phyloP scores from a whole-genome alignment of 768 basidiomycete species.

The Boletus sp. region DNA sequence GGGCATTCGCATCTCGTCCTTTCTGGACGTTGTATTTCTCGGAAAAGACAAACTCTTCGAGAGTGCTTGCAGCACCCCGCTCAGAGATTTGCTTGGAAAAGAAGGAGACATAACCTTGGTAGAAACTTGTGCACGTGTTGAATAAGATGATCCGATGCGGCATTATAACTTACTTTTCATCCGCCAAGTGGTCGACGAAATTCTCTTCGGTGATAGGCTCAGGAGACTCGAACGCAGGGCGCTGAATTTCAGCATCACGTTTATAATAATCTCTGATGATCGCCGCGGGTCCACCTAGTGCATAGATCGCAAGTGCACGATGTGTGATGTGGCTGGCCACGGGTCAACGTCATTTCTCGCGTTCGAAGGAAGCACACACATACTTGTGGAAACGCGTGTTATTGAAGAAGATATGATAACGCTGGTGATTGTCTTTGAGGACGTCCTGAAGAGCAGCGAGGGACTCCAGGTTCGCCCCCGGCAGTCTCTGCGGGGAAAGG shows the following conservation, averaged over 20 bases:
- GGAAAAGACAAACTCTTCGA: constrained; percentile 33
- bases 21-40: constrained; percentile 24
- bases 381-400: constrained; percentile 50
- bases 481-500: constrained; percentile 25
- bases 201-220: constrained; percentile 21
- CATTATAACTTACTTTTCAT: constrained; percentile 21
- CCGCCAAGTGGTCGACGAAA: constrained; percentile 23
- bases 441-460: constrained; percentile 26
- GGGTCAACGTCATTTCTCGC: not conserved
- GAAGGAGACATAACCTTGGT: constrained; percentile 26
- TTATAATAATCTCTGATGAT: constrained; percentile 27
- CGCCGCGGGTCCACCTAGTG: constrained; percentile 21
- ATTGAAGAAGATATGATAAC: constrained; percentile 49
- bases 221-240: constrained; percentile 23
- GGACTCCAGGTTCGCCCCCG: constrained; percentile 24
- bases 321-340: constrained; percentile 28
- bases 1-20: constrained; percentile 13
- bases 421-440: constrained; percentile 48
- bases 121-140: constrained; percentile 17
- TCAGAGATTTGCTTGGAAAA: constrained; percentile 17
- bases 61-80: constrained; percentile 11
- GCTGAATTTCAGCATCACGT: constrained; percentile 19
- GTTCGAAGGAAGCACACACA: too few relatives aligned
- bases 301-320: constrained; percentile 29
- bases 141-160: not conserved